Evolutionary conservation across 2,329 filamentous ascomycete species (phyloP).

Genomic region (Cladorrhinum sp.): DNA sequence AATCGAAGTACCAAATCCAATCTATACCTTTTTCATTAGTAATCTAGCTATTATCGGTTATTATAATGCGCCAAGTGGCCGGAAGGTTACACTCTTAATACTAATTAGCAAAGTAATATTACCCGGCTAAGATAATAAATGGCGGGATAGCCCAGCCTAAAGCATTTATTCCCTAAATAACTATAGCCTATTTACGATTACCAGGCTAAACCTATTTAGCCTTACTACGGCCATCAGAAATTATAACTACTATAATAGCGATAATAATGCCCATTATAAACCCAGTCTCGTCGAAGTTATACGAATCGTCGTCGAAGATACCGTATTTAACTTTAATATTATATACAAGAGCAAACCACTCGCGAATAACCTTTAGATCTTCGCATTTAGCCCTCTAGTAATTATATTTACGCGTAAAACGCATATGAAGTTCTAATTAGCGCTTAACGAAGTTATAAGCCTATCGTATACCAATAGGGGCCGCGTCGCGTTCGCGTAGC

Average conservation of each 20-base stretch:
- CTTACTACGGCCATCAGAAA: slow-evolving; percentile 10
- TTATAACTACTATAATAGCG: slow-evolving; percentile 13
- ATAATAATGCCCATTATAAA: slow-evolving; percentile 33
- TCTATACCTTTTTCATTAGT: too few species aligned
- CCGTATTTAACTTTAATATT: slow-evolving; percentile 25
- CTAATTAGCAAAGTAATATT: slow-evolving; percentile 15
- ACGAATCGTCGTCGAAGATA: slow-evolving; percentile 24
- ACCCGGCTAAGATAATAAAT: slow-evolving; percentile 11
- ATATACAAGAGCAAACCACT: slow-evolving; percentile 25
- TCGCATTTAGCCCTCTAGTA: slow-evolving; percentile 28
- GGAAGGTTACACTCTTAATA: slow-evolving; percentile 9
- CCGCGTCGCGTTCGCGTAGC: background rate
- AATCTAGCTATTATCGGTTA: too few species aligned
- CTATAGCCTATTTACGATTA: too few species aligned
- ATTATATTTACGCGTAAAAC: slow-evolving; percentile 25
- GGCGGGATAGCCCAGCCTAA: slow-evolving; percentile 13
- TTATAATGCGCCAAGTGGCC: slow-evolving; percentile 9
- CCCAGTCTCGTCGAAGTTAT: slow-evolving; percentile 31
- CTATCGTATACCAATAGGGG: slow-evolving; percentile 17
- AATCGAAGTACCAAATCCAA: too few species aligned
- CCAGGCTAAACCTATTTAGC: slow-evolving; percentile 14
- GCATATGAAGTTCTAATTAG: slow-evolving; percentile 27
- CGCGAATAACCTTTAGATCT: slow-evolving; percentile 25
- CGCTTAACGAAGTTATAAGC: slow-evolving; percentile 30
- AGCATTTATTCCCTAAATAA: slow-evolving; percentile 17